A percentile compares a stretch with the other conserved stretches of the same genome.
phyloP scores from a whole-genome alignment of 2,329 filamentous ascomycete genomes.

The Fusarium acutatum region DNA sequence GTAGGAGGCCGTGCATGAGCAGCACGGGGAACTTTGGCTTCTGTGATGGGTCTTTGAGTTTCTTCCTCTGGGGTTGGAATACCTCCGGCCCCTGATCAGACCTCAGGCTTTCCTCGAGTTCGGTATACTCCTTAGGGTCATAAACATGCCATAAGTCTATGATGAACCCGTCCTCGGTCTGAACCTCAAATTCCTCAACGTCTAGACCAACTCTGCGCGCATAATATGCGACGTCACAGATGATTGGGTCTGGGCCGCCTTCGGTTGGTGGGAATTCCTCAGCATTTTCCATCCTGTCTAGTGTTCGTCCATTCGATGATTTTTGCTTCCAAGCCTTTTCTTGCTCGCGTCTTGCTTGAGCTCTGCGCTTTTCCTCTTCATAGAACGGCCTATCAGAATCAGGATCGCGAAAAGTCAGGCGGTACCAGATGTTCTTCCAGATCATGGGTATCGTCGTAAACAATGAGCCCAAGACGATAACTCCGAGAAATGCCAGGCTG shows the following conservation, averaged over 20 bases:
- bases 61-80: slow-evolving; percentile 59
- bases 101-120: slow-evolving; percentile 58
- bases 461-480: slow-evolving; percentile 78
- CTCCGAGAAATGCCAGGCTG: slow-evolving; percentile 78
- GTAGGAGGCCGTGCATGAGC: slow-evolving; percentile 87
- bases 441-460: slow-evolving; percentile 70
- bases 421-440: slow-evolving; percentile 58
- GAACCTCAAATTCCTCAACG: slow-evolving; percentile 81
- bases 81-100: slow-evolving; percentile 66
- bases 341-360: slow-evolving; percentile 63
- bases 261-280: slow-evolving; percentile 78
- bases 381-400: slow-evolving; percentile 72
- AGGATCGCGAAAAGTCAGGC: slow-evolving; percentile 67
- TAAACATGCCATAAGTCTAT: slow-evolving; percentile 91
- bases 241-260: slow-evolving; percentile 79
- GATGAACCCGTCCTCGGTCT: slow-evolving; percentile 94
- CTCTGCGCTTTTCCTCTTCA: slow-evolving; percentile 73
- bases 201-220: slow-evolving; percentile 88
- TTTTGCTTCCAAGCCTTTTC: slow-evolving; percentile 69
- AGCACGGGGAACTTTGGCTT: slow-evolving; percentile 80
- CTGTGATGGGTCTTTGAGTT: slow-evolving; percentile 47
- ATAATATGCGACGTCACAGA: slow-evolving; percentile 86
- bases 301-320: slow-evolving; percentile 47
- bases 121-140: slow-evolving; percentile 77
- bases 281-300: slow-evolving; percentile 54